These are phyloP conservation scores for Globisporangium echinulatum DNA, from an alignment of 352 stramenopile genomes.

Conservation along the genomic window DNA sequence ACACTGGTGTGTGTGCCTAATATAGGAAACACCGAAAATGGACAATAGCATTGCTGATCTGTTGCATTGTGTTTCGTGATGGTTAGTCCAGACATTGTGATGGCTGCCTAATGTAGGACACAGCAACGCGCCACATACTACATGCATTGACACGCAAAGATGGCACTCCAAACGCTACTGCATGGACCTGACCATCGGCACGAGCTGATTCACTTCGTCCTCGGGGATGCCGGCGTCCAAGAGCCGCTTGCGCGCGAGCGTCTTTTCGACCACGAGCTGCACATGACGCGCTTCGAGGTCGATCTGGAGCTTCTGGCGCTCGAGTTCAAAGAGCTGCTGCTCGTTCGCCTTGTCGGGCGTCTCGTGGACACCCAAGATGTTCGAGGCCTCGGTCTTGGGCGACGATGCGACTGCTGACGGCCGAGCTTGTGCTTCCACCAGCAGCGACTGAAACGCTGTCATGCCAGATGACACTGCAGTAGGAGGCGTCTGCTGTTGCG, in stretches of 20 bases:
- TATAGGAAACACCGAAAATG: too few relatives aligned
- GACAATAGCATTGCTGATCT: too few relatives aligned
- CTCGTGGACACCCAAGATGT: conserved; percentile 6
- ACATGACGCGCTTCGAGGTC: conserved; percentile 45
- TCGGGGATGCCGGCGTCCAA: conserved; percentile 35
- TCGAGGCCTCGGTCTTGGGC: conserved; percentile 3
- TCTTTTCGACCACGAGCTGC: conserved; percentile 43
- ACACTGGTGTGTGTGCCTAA: too few relatives aligned
- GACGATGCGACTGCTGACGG: neutral
- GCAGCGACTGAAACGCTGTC: neutral
- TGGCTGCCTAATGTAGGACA: too few relatives aligned
- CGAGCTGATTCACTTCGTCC: conserved; percentile 36
- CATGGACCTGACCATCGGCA: conserved; percentile 12
- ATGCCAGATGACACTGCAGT: neutral
- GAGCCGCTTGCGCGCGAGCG: conserved; percentile 37
- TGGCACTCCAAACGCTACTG: too few relatives aligned
- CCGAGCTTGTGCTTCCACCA: neutral
- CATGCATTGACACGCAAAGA: too few relatives aligned
- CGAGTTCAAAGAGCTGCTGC: conserved; percentile 38
- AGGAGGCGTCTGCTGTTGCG: neutral
- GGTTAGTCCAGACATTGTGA: too few relatives aligned
- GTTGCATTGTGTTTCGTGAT: too few relatives aligned
- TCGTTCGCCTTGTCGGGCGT: conserved; percentile 27
- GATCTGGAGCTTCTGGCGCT: conserved; percentile 39
- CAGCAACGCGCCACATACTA: too few relatives aligned